phyloP scores from a whole-genome alignment of 1,139 yeast genomes.

The Candida pseudocylindracea region DNA sequence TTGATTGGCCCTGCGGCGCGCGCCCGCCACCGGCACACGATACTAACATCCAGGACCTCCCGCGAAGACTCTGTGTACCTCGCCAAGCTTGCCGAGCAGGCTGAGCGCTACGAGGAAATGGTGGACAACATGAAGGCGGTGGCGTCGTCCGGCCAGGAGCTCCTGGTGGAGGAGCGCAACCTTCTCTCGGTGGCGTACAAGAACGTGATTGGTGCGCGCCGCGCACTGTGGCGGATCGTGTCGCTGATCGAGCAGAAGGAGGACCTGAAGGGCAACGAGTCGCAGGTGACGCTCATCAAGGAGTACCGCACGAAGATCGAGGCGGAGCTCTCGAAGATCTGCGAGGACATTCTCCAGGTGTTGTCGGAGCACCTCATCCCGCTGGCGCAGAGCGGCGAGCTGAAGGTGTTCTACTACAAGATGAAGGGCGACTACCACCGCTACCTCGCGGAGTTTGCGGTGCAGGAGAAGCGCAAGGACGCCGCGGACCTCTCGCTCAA shows the following conservation, averaged over 20 bases:
- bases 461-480: slow-evolving; percentile 74
- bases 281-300: slow-evolving; percentile 76
- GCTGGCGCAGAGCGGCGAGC: slow-evolving; percentile 89
- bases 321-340: slow-evolving; percentile 76
- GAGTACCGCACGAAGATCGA: slow-evolving; percentile 93
- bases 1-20: too few relatives aligned
- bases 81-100: slow-evolving; percentile 98
- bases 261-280: slow-evolving; percentile 83
- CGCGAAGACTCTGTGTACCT: slow-evolving; percentile 98
- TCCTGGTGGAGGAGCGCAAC: slow-evolving; percentile 95
- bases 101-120: slow-evolving; percentile 99
- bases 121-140: slow-evolving; percentile 97
- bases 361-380: slow-evolving; percentile 81
- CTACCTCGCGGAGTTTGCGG: slow-evolving; percentile 92
- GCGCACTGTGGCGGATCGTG: slow-evolving; percentile 98
- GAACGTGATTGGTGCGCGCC: slow-evolving; percentile 96
- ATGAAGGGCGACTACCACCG: slow-evolving; percentile 99
- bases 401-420: slow-evolving; percentile 94
- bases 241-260: slow-evolving; percentile 96
- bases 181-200: slow-evolving; percentile 93
- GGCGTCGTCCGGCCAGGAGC: slow-evolving; percentile 88
- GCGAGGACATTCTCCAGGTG: slow-evolving; percentile 82
- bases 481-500: slow-evolving; percentile 87
- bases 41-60: slow-evolving; percentile 14
- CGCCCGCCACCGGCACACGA: too few relatives aligned